Base-by-base conservation (phyloP, 345 rosid genomes). In the Acer saccharum region DNA sequence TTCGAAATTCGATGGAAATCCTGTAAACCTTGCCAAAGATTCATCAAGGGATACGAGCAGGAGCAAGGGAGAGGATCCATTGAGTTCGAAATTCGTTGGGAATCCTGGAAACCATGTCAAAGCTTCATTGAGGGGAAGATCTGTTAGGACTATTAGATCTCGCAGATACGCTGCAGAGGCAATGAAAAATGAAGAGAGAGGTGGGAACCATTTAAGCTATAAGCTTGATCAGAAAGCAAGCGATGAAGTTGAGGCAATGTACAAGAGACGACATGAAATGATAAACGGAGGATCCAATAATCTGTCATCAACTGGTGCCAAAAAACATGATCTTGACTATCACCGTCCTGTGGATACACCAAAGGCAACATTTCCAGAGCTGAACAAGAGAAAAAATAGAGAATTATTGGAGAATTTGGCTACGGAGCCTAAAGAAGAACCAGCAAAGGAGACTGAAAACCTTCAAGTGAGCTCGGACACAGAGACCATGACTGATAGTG, bases 91-190 rank as follows among this genome's bases (percentile, higher is more conserved):
- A 78, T 79, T 60, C 20, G 86, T 83, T 65, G 72, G 65, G 70
- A 83, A 81, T 57, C 74, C 83, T 3, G 72, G 32, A 50, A 43
- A 52, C 27, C 62, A 69, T 32, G 79, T 54, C 68, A 92, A 86
- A 77, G 67, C 83, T 77, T 75, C 85, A 57, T 6, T 73, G 2
- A 85, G 89, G 78, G 98, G 92, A 66, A 93, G 86, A 75, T 93
- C 95, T 0, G 98, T 93, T 21, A 84, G 97, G 82, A 91, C 92
- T 62, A 71, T 86, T 75, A 86, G 91, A 82, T 67, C 85, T 25
- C 63, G 84, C 75, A 80, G 78, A 21, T 74, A 18, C 52, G 72
- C 76, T 14, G 75, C 61, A 32, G 83, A 82, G 76, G 65, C 78
- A 50, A 77, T 65, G 48, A 75, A 71, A 67, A 72, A 41, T 10